Evolutionary conservation across 2,329 filamentous ascomycete species (phyloP), one percentile per base, ranked within the genome.

Genomic region (Esteya vermicola): DNA sequence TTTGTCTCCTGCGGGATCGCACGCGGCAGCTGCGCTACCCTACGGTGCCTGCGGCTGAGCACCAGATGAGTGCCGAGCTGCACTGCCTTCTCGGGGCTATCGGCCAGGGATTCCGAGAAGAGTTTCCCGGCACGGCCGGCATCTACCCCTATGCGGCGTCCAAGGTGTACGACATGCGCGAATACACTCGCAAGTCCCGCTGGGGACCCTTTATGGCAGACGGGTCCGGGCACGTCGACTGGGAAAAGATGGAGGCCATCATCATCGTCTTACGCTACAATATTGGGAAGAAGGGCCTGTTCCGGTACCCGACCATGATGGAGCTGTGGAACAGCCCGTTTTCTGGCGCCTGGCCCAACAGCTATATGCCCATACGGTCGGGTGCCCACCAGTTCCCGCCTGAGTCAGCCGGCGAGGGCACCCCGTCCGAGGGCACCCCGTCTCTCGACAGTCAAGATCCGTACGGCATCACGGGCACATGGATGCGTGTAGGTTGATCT

Each of bases 161-260:
- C 34, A 72, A 73, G 45, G 79, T 88, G 4, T 89, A 88, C 48
- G 81, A 88, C 52, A 57, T 88, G 36, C 66, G 82, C 1, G 68
- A 78, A 47, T 83, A 85, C 55, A 80, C 71, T 0, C 54, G 60
- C 2, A 54, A 57, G 21, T 78, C 70, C 1, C 54, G 65, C 27
- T 88, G 82, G 81, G 83, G 83, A 0, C 83, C 83, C 0, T 88
- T 84, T 50, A 60, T 69, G 51, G 61, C 71, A 37, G 81, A 86
- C 51, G 72, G 69, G 2, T 67, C 63, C 3, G 67, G 65, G 39
- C 56, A 58, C 6, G 77, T 84, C 0, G 81, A 89, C 56, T 89
- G 83, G 83, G 81, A 88, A 56, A 84, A 82, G 59, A 60, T 86
- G 10, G 82, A 88, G 56, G 76, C 79, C 9, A 71, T 48, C 40